Percentiles rank a stretch among this genome's conserved stretches.
Evolutionary conservation across 2,329 filamentous ascomycete species (phyloP).

Genomic region (Beauveria sp.): DNA sequence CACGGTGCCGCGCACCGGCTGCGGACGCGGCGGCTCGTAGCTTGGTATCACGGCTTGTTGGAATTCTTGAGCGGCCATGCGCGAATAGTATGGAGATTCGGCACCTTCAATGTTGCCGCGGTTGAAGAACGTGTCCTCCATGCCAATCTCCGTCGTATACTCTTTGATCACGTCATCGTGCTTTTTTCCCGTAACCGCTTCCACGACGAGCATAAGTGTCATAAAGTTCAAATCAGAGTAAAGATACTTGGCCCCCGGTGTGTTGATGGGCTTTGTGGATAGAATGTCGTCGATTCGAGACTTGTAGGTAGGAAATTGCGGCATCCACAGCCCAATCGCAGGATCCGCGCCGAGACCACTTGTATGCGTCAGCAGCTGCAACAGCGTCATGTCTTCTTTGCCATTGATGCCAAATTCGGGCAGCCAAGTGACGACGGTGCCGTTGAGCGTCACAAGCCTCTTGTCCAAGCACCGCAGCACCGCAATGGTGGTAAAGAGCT

Average conservation of each 20-base stretch:
- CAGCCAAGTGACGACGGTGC: constrained; percentile 24
- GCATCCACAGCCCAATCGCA: constrained; percentile 18
- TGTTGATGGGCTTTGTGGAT: constrained; percentile 18
- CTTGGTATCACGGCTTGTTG: constrained; percentile 23
- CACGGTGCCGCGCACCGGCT: constrained; percentile 30
- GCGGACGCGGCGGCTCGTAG: constrained; percentile 25
- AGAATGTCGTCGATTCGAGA: constrained; percentile 21
- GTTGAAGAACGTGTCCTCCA: constrained; percentile 27
- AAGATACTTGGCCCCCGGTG: constrained; percentile 21
- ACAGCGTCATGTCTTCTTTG: constrained; percentile 25
- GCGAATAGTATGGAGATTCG: constrained; percentile 16
- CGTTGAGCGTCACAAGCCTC: constrained; percentile 18
- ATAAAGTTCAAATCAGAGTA: constrained; percentile 30
- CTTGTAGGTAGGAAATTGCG: constrained; percentile 17
- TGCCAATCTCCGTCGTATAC: constrained; percentile 20
- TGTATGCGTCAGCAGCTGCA: constrained; percentile 26
- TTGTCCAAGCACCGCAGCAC: constrained; percentile 24
- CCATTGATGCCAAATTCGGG: constrained; percentile 25
- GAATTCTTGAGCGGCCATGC: constrained; percentile 25
- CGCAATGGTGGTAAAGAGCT: constrained; percentile 28
- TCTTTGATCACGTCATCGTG: constrained; percentile 21
- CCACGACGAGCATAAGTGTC: constrained; percentile 23
- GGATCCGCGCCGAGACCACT: constrained; percentile 26
- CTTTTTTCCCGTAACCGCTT: constrained; percentile 19
- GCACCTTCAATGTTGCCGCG: constrained; percentile 23